These are phyloP conservation scores for Teunomyces funiuensis DNA, from an alignment of 805 yeast species.

Conservation along the genomic window DNA sequence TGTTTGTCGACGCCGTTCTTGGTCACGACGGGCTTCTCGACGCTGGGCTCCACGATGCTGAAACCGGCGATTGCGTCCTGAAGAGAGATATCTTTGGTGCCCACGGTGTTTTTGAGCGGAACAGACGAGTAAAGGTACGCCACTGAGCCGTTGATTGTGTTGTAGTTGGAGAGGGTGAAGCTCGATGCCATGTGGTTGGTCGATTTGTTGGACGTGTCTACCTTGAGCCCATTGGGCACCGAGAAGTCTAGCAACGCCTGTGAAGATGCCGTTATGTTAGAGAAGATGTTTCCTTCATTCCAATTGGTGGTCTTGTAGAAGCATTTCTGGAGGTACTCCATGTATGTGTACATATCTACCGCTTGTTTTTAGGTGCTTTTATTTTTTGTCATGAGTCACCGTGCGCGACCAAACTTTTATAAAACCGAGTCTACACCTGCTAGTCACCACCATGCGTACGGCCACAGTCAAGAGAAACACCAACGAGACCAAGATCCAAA, in stretches of 20 bases:
- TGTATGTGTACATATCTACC: slow-evolving; percentile 66
- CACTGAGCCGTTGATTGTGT: slow-evolving; percentile 73
- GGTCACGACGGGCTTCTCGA: slow-evolving; percentile 9
- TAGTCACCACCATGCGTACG: slow-evolving; percentile 12
- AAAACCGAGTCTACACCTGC: too few species aligned
- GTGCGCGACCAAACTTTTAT: neutral
- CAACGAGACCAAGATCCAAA: slow-evolving; percentile 91
- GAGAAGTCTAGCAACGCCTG: slow-evolving; percentile 68
- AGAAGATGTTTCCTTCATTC: slow-evolving; percentile 77
- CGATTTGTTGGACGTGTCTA: slow-evolving; percentile 70
- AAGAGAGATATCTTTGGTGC: slow-evolving; percentile 53
- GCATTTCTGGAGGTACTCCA: slow-evolving; percentile 80
- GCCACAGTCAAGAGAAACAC: slow-evolving; percentile 69
- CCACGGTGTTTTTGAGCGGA: slow-evolving; percentile 50
- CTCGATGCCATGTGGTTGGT: slow-evolving; percentile 71
- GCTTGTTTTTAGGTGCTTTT: neutral
- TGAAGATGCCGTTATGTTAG: slow-evolving; percentile 72
- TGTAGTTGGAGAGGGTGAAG: slow-evolving; percentile 63
- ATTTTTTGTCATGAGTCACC: neutral
- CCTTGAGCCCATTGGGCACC: slow-evolving; percentile 63
- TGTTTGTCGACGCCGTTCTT: slow-evolving; percentile 4
- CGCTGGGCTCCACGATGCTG: slow-evolving; percentile 50
- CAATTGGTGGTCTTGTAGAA: slow-evolving; percentile 72
- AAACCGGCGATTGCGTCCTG: slow-evolving; percentile 74
- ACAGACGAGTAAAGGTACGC: slow-evolving; percentile 76